phyloP scores from a whole-genome alignment of 495 filamentous ascomycete species.

The Clavariopsis aquatica region DNA sequence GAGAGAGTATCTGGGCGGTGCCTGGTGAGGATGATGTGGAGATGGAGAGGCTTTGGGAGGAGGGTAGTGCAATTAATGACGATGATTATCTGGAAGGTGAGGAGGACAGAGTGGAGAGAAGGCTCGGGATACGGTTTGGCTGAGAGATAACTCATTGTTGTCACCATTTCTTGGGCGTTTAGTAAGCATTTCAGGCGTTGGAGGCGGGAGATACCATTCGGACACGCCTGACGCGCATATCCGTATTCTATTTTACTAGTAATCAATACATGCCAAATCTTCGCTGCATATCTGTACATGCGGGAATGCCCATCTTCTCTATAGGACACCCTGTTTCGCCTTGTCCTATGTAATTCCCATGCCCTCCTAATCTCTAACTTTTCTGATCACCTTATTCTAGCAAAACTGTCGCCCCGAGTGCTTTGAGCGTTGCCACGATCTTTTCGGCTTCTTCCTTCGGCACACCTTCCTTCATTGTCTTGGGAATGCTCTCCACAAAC shows the following conservation, averaged over 20 bases:
- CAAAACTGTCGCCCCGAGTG: slow-evolving; percentile 76
- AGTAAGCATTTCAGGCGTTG: slow-evolving; percentile 4
- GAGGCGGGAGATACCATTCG: slow-evolving; percentile 4
- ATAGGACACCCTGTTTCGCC: slow-evolving; percentile 12
- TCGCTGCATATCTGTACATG: slow-evolving; percentile 31
- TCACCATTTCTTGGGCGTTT: background rate
- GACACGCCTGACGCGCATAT: background rate
- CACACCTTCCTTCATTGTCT: slow-evolving; percentile 97
- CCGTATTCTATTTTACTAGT: slow-evolving; percentile 8
- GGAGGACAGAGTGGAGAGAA: slow-evolving; percentile 72
- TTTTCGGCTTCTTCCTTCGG: slow-evolving; percentile 99
- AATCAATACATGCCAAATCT: slow-evolving; percentile 26
- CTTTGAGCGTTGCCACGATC: slow-evolving; percentile 93
- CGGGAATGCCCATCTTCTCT: background rate
- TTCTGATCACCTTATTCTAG: too few species aligned
- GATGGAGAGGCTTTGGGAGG: slow-evolving; percentile 74
- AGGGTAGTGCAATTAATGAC: slow-evolving; percentile 75
- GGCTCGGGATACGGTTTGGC: slow-evolving; percentile 37
- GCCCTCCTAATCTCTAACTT: too few species aligned
- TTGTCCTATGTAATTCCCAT: too few species aligned
- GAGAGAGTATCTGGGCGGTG: slow-evolving; percentile 90
- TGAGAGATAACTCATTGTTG: background rate
- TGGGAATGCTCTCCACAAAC: slow-evolving; percentile 96
- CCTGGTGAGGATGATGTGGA: slow-evolving; percentile 59
- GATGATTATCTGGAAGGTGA: slow-evolving; percentile 73